These are phyloP conservation scores for Amphirosellinia nigrospora DNA, from an alignment of 495 filamentous ascomycete species.

Conservation along the genomic window DNA sequence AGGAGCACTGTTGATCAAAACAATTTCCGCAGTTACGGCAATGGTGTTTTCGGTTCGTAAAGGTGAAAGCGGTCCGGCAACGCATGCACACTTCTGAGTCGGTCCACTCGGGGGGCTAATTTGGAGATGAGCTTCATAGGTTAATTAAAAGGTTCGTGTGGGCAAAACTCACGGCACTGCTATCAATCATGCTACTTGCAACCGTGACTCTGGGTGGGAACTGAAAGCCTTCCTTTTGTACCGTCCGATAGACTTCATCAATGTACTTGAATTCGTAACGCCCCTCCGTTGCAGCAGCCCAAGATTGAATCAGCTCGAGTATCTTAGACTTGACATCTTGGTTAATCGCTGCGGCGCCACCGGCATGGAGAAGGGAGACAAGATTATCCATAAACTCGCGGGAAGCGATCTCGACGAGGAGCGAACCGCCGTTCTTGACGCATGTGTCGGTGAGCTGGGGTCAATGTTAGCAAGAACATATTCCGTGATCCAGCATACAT, in stretches of 20 bases:
- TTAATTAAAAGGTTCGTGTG: constrained; percentile 7
- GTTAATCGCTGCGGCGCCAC: constrained; percentile 77
- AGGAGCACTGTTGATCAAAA: constrained; percentile 91
- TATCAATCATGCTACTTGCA: constrained; percentile 94
- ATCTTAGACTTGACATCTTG: constrained; percentile 87
- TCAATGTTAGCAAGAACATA: constrained; percentile 44
- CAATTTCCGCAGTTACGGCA: constrained; percentile 97
- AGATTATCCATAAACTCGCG: constrained; percentile 98
- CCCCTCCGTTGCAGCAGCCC: constrained; percentile 89
- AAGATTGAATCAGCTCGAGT: constrained; percentile 89
- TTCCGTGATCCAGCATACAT: neutral
- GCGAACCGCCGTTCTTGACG: constrained; percentile 97
- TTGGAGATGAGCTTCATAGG: constrained; percentile 27
- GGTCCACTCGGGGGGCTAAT: constrained; percentile 92
- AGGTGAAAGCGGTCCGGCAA: constrained; percentile 92
- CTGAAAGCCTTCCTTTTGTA: constrained; percentile 83
- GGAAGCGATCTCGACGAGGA: constrained; percentile 91
- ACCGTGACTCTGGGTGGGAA: constrained; percentile 91
- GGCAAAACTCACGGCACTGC: constrained; percentile 77
- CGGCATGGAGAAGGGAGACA: constrained; percentile 82
- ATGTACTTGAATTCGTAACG: constrained; percentile 84
- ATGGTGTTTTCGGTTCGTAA: constrained; percentile 97
- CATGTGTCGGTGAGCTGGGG: constrained; percentile 88
- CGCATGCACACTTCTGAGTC: constrained; percentile 99
- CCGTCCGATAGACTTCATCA: constrained; percentile 78